Percentiles rank a stretch among this genome's conserved stretches.
phyloP scores from a whole-genome alignment of 768 basidiomycete genomes.

The Collybiopsis confluens region DNA sequence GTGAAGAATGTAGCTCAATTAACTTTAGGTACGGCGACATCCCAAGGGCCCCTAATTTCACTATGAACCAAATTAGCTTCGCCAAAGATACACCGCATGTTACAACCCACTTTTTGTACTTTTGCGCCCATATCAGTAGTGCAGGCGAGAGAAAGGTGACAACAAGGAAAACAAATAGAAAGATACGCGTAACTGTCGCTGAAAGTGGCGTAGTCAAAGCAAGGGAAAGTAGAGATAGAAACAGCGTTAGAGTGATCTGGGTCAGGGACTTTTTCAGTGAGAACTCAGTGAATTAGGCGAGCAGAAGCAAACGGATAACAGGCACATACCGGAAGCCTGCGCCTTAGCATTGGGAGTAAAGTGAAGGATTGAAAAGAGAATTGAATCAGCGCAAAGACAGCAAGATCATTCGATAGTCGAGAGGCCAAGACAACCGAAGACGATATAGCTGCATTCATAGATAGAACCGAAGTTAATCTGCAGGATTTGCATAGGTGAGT shows the following conservation, averaged over 20 bases:
- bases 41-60: conserved; percentile 89
- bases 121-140: conserved; percentile 79
- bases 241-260: conserved; percentile 50
- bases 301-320: conserved; percentile 10
- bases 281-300: background rate
- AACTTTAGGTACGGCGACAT: conserved; percentile 75
- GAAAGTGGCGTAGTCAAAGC: conserved; percentile 53
- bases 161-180: conserved; percentile 43
- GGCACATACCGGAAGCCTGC: conserved; percentile 58
- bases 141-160: conserved; percentile 73
- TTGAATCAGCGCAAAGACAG: conserved; percentile 85
- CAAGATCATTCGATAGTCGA: conserved; percentile 73
- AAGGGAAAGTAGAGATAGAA: conserved; percentile 47
- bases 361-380: conserved; percentile 82
- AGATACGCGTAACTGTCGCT: conserved; percentile 47
- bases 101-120: conserved; percentile 74
- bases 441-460: conserved; percentile 89
- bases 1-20: conserved; percentile 26
- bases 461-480: conserved; percentile 79
- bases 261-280: conserved; percentile 38
- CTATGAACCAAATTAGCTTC: conserved; percentile 32
- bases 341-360: conserved; percentile 77
- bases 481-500: conserved; percentile 9
- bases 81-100: conserved; percentile 9
- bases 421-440: conserved; percentile 93